These are phyloP conservation scores for Exophiala alcalophila DNA, from an alignment of 2,329 filamentous ascomycete genomes.

Conservation along the genomic window DNA sequence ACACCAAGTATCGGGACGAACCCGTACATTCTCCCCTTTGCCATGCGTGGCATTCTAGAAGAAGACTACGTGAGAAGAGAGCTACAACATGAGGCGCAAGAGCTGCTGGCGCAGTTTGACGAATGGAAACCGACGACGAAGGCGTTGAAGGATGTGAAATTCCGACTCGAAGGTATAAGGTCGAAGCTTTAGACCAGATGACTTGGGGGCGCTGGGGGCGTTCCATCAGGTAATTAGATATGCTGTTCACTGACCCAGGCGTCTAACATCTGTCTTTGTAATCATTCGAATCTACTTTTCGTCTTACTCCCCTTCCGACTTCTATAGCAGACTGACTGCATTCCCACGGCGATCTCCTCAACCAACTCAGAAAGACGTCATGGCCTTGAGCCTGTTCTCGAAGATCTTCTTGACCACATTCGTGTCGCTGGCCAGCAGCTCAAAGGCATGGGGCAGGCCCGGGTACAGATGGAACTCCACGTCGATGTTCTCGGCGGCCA, in stretches of 20 bases:
- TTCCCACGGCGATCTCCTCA: too few species aligned
- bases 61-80: constrained; percentile 86
- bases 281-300: too few species aligned
- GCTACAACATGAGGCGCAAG: constrained; percentile 69
- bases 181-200: too few species aligned
- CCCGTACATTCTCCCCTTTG: constrained; percentile 90
- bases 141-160: constrained; percentile 92
- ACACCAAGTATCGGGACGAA: constrained; percentile 53
- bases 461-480: constrained; percentile 47
- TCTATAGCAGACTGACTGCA: too few species aligned
- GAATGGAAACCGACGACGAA: constrained; percentile 90
- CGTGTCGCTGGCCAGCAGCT: constrained; percentile 31
- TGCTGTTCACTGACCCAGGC: too few species aligned
- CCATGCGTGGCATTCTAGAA: constrained; percentile 88
- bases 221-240: too few species aligned
- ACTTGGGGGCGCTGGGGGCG: too few species aligned
- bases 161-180: constrained; percentile 83
- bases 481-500: constrained; percentile 43
- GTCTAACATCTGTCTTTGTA: too few species aligned
- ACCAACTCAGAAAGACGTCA: constrained; percentile 6
- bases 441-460: constrained; percentile 44
- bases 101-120: constrained; percentile 83
- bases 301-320: too few species aligned
- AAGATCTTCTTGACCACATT: constrained; percentile 21
- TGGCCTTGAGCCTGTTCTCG: constrained; percentile 25